Evolutionary conservation across 2,329 filamentous ascomycete genomes (phyloP).

Genomic region (Dothiorella sarmentorum): DNA sequence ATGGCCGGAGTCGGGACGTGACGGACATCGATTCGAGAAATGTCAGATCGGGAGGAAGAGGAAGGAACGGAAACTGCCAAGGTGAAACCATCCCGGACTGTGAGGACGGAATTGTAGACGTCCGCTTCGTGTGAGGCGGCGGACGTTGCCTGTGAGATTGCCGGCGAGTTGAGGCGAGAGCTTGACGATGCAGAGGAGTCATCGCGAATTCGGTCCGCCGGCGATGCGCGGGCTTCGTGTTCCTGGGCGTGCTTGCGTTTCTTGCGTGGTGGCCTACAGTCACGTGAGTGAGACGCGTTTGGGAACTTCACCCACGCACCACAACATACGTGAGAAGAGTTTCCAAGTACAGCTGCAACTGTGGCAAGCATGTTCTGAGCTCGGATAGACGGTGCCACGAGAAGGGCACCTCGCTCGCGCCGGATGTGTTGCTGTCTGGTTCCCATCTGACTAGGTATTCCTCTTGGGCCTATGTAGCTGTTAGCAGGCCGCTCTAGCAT

Average conservation of each 20-base stretch:
- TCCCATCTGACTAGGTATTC: constrained; percentile 10
- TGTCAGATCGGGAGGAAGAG: constrained; percentile 22
- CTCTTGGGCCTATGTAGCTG: neutral
- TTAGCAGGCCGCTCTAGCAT: neutral
- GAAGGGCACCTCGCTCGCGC: constrained; percentile 26
- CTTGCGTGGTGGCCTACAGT: neutral
- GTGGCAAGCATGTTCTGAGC: constrained; percentile 36
- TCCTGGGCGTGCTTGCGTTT: constrained; percentile 29
- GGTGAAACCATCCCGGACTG: constrained; percentile 36
- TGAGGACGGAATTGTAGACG: constrained; percentile 42
- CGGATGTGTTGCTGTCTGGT: neutral
- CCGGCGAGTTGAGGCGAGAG: neutral
- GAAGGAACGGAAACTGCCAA: constrained; percentile 11
- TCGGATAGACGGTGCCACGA: constrained; percentile 46
- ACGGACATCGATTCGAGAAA: constrained; percentile 30
- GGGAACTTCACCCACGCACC: neutral
- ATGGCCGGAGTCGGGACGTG: constrained; percentile 38
- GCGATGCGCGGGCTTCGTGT: constrained; percentile 18
- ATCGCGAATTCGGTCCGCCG: neutral
- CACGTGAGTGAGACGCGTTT: constrained; percentile 1
- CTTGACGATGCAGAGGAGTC: neutral
- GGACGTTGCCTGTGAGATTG: neutral
- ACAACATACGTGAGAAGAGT: constrained; percentile 16
- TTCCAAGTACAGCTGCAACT: constrained; percentile 44
- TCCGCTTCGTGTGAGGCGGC: neutral